phyloP scores from a whole-genome alignment of 2,329 filamentous ascomycete genomes.

The Penicillium capsulatum region DNA sequence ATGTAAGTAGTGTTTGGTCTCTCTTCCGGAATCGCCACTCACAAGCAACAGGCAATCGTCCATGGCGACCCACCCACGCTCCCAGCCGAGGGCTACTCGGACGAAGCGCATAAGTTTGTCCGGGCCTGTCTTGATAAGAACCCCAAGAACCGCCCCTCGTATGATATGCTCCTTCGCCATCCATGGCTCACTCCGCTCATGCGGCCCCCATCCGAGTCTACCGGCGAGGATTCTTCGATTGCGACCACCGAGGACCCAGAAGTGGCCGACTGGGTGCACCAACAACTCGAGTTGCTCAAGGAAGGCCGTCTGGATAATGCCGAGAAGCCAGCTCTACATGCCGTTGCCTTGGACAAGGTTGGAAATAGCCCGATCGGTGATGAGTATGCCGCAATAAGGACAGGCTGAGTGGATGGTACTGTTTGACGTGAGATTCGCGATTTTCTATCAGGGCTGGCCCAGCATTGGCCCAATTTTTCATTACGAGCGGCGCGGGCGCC shows the following conservation, averaged over 20 bases:
- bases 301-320: constrained; percentile 53
- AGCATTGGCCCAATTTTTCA: constrained; percentile 1
- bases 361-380: constrained; percentile 38
- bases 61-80: constrained; percentile 92
- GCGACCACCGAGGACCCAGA: constrained; percentile 65
- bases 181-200: constrained; percentile 76
- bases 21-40: background rate
- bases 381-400: constrained; percentile 16
- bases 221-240: constrained; percentile 31
- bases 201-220: constrained; percentile 67
- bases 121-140: constrained; percentile 86
- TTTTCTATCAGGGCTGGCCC: constrained; percentile 1
- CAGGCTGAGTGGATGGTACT: constrained; percentile 8
- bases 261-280: constrained; percentile 78
- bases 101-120: constrained; percentile 80
- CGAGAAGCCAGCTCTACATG: constrained; percentile 77
- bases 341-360: constrained; percentile 75
- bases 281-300: constrained; percentile 63
- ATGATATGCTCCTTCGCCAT: constrained; percentile 82
- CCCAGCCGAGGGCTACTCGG: constrained; percentile 72
- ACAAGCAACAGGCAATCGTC: constrained; percentile 73
- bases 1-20: constrained; percentile 60
- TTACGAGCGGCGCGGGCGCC: constrained; percentile 19
- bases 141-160: constrained; percentile 87
- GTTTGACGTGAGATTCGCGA: constrained; percentile 4